These are phyloP conservation scores for Schizophyllum commune DNA, from an alignment of 1,284 basidiomycete species.

Conservation along the genomic window DNA sequence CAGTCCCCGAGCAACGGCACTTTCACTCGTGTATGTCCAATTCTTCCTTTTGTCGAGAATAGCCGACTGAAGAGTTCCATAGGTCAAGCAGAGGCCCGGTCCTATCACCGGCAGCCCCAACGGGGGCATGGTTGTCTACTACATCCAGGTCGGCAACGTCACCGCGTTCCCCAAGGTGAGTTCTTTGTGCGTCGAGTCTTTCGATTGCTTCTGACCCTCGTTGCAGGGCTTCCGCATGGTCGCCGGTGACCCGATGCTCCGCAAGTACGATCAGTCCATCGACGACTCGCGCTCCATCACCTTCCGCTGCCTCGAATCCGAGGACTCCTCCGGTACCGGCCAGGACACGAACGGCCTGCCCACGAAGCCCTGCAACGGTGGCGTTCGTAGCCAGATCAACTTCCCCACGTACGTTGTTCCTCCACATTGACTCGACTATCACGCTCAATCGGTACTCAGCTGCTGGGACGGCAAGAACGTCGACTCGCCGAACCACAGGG, in stretches of 20 bases:
- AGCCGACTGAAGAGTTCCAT: constrained; percentile 1
- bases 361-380: constrained; percentile 25
- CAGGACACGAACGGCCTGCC: constrained; percentile 29
- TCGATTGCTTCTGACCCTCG: constrained; percentile 7
- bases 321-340: constrained; percentile 30
- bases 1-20: constrained; percentile 32
- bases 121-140: constrained; percentile 35
- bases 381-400: constrained; percentile 38
- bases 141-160: constrained; percentile 30
- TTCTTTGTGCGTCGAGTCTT: constrained; percentile 2
- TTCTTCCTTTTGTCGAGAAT: constrained; percentile 1
- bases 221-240: constrained; percentile 37
- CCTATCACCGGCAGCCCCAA: constrained; percentile 14
- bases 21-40: constrained; percentile 30
- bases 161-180: constrained; percentile 41
- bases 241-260: constrained; percentile 30
- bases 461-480: constrained; percentile 30
- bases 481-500: constrained; percentile 45
- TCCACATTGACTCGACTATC: background rate
- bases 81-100: constrained; percentile 23
- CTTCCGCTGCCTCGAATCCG: constrained; percentile 31
- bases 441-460: background rate
- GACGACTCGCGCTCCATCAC: constrained; percentile 36
- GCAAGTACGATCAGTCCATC: constrained; percentile 31
- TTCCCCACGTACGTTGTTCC: constrained; percentile 29